Evolutionary conservation across 345 rosid species (phyloP).

Genomic region (Cochlearia excelsa): DNA sequence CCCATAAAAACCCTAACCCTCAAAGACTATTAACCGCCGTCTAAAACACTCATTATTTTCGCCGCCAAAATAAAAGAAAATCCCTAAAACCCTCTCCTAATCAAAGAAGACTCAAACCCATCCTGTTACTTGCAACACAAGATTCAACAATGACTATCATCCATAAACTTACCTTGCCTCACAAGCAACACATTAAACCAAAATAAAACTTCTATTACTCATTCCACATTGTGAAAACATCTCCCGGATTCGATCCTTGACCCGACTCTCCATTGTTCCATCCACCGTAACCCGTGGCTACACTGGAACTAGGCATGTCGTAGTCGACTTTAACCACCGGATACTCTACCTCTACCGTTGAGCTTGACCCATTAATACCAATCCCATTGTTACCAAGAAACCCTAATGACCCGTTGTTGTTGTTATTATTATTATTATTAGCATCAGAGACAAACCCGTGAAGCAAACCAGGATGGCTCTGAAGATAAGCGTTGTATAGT

Average conservation of each 20-base stretch:
- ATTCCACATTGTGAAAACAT: slow-evolving; percentile 88
- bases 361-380: slow-evolving; percentile 46
- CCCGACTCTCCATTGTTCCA: slow-evolving; percentile 72
- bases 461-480: slow-evolving; percentile 61
- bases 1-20: slow-evolving; percentile 39
- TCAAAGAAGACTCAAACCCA: slow-evolving; percentile 18
- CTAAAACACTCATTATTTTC: slow-evolving; percentile 20
- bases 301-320: slow-evolving; percentile 57
- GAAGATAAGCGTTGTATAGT: slow-evolving; percentile 65
- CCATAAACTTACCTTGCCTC: slow-evolving; percentile 22
- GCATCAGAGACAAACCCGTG: slow-evolving; percentile 59
- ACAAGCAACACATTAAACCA: slow-evolving; percentile 11
- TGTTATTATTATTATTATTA: slow-evolving; percentile 28
- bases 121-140: slow-evolving; percentile 19
- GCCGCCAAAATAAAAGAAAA: slow-evolving; percentile 17
- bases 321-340: slow-evolving; percentile 80
- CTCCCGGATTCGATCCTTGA: slow-evolving; percentile 70
- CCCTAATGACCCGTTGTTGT: slow-evolving; percentile 32
- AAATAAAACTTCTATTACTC: slow-evolving; percentile 36
- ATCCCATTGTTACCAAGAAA: slow-evolving; percentile 54
- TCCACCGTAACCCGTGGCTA: slow-evolving; percentile 49
- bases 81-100: slow-evolving; percentile 25
- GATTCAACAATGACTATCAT: slow-evolving; percentile 4
- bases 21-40: slow-evolving; percentile 30
- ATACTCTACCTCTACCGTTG: slow-evolving; percentile 54